Conservation (phyloP, 1,284 basidiomycete species). For the Moesziomyces antarcticus region DNA sequence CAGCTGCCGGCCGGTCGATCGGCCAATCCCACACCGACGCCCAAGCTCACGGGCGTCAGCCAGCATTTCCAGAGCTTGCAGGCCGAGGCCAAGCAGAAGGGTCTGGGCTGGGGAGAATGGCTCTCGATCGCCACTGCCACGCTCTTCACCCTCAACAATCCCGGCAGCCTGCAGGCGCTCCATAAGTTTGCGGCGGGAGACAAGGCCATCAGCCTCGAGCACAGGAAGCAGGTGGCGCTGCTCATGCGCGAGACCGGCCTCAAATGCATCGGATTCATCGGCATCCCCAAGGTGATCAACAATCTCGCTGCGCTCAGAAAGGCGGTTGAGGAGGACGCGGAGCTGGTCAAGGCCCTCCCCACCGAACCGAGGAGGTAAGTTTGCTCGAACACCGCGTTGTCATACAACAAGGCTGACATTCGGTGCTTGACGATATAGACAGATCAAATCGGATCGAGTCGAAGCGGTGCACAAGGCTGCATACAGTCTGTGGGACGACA, state of each 20-base stretch:
- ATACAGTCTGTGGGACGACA: constrained; percentile 77
- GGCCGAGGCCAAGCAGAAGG: constrained; percentile 74
- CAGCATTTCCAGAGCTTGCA: constrained; percentile 72
- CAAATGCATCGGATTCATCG: constrained; percentile 92
- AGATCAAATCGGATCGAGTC: constrained; percentile 44
- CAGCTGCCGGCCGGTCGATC: constrained; percentile 63
- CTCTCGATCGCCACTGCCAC: constrained; percentile 86
- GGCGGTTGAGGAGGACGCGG: constrained; percentile 58
- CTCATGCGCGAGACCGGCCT: constrained; percentile 91
- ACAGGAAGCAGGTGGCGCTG: constrained; percentile 75
- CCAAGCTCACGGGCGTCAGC: constrained; percentile 74
- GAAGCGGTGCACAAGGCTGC: constrained; percentile 53
- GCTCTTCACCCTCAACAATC: constrained; percentile 82
- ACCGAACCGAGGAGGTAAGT: constrained; percentile 57
- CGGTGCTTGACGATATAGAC: constrained; percentile 7
- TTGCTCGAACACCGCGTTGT: not conserved
- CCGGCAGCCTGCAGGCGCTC: constrained; percentile 79
- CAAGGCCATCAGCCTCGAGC: constrained; percentile 71
- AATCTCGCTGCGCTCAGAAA: constrained; percentile 65
- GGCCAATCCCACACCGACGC: constrained; percentile 75
- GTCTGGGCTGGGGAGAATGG: constrained; percentile 80
- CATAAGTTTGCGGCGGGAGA: constrained; percentile 77
- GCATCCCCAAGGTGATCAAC: constrained; percentile 77
- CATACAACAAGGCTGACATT: not conserved
- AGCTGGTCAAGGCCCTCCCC: constrained; percentile 55